These are phyloP conservation scores for Aspergillus proliferans DNA, from an alignment of 2,329 filamentous ascomycete genomes.

Conservation along the genomic window DNA sequence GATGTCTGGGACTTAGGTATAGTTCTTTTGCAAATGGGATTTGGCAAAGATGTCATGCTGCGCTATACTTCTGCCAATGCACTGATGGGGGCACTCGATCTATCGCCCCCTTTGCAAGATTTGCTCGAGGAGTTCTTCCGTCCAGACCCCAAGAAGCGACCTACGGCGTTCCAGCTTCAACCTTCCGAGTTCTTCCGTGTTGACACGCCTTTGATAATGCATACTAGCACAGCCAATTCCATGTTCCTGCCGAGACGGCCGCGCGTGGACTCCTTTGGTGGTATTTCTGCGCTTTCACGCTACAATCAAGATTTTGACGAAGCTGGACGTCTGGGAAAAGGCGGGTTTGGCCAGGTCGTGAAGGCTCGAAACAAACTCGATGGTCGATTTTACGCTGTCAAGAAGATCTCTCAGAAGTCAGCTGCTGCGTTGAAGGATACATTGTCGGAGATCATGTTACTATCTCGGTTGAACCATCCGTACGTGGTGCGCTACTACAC, in stretches of 20 bases:
- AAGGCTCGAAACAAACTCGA: conserved; percentile 93
- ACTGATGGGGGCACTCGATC: conserved; percentile 62
- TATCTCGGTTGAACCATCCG: conserved; percentile 90
- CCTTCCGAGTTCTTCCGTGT: conserved; percentile 46
- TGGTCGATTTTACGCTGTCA: conserved; percentile 89
- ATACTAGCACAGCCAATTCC: conserved; percentile 38
- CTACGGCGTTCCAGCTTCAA: conserved; percentile 69
- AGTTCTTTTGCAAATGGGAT: conserved; percentile 87
- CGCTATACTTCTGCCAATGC: conserved; percentile 73
- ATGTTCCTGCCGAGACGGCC: conserved; percentile 44
- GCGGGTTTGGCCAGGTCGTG: conserved; percentile 93
- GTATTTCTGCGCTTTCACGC: conserved; percentile 56
- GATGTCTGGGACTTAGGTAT: conserved; percentile 95
- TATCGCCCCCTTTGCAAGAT: conserved; percentile 72
- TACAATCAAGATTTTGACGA: conserved; percentile 89
- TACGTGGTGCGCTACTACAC: conserved; percentile 86
- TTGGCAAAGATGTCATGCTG: conserved; percentile 69
- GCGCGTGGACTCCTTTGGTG: conserved; percentile 58
- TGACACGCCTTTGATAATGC: conserved; percentile 32
- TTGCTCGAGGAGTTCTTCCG: conserved; percentile 80
- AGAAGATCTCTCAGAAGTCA: conserved; percentile 84
- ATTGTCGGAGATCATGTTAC: conserved; percentile 76
- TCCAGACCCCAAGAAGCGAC: conserved; percentile 73
- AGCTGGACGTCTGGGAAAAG: conserved; percentile 80
- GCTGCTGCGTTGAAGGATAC: conserved; percentile 56